Evolutionary conservation across 257 asterid genomes (phyloP).

Genomic region (Lycium ferocissimum): DNA sequence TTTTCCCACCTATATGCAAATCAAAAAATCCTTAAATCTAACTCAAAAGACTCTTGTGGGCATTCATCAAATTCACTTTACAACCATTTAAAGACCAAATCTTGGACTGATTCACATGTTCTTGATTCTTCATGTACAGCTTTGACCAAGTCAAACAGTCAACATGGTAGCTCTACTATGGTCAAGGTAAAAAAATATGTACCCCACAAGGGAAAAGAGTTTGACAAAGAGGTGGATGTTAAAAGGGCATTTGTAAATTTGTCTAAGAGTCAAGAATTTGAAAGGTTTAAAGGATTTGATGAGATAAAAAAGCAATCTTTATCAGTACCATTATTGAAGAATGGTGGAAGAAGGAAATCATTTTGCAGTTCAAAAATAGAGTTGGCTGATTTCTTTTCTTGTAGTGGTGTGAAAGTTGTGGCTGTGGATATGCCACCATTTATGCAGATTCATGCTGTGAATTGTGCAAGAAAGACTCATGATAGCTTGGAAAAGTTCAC

Average conservation of each 20-base stretch:
- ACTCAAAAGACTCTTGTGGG: neutral
- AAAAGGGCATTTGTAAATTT: constrained; percentile 43
- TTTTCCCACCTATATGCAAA: constrained; percentile 15
- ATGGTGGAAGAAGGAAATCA: constrained; percentile 65
- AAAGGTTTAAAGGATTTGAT: constrained; percentile 41
- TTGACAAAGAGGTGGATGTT: constrained; percentile 43
- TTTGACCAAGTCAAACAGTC: constrained; percentile 69
- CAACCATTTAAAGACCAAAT: constrained; percentile 39
- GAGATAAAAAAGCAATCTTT: constrained; percentile 37
- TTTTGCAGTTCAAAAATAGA: constrained; percentile 71
- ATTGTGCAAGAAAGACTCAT: constrained; percentile 80
- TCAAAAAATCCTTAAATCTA: neutral
- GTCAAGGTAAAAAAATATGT: constrained; percentile 1
- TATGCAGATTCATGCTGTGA: constrained; percentile 92
- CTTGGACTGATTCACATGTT: constrained; percentile 30
- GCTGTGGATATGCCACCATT: constrained; percentile 95
- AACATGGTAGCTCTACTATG: constrained; percentile 38
- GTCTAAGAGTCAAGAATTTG: constrained; percentile 46
- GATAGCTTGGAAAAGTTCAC: constrained; percentile 96
- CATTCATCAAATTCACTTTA: constrained; percentile 27
- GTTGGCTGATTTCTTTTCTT: constrained; percentile 67
- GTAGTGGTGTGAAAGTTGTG: constrained; percentile 75
- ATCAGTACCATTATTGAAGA: constrained; percentile 38
- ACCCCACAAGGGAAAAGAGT: constrained; percentile 30
- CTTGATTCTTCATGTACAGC: constrained; percentile 51